Base-by-base conservation (phyloP, 495 filamentous ascomycete species). In the Neohortaea acidophila region DNA sequence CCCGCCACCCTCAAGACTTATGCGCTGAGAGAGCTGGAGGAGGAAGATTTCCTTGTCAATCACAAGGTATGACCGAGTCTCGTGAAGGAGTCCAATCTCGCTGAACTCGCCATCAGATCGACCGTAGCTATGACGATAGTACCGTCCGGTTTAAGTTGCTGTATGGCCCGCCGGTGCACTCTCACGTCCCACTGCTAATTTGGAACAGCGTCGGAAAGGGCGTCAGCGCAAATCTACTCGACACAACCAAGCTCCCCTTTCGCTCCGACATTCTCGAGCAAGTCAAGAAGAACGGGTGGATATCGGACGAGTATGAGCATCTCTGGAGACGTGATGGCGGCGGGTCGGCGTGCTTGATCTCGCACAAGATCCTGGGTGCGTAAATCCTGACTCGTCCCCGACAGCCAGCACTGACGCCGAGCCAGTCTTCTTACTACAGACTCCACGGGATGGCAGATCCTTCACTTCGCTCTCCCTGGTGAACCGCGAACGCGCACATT, bases 381-480 rank as follows among this genome's bases (percentile, higher is more conserved):
- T 38, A 10, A 3, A 5, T 39, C n/a, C 6, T 12, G 2, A 12
- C 3, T 8, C 10, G 14, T 31, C 15, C 6, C 3, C 4, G 11
- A 18, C 14, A 17, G 3, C 12, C 12, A 36, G 12, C 25, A 26
- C n/a, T 27, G 24, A 30, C 33, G 17, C 17, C 17, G 2, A 5
- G 20, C 20, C 21, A 51, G 48, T 39, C 2, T 51, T 51, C 29
- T 21, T 51, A 2, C 36, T 51, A 2, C 48, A 51, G 25, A 51
- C 48, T 3, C 48, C 48, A 19, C 21, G 44, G 19, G 48, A 51
- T 17, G 48, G 48, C 12, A 18, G 33, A 24, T 42, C 48, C 2
- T 51, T 51, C 33, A 44, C 44, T 28, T 51, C 48, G 6, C 40
- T 51, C 11, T 51, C 44, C 1, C 27, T 51, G 10, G 46, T 49